Conservation (phyloP, 2,329 filamentous ascomycete genomes). For the Botrytis cinerea region DNA sequence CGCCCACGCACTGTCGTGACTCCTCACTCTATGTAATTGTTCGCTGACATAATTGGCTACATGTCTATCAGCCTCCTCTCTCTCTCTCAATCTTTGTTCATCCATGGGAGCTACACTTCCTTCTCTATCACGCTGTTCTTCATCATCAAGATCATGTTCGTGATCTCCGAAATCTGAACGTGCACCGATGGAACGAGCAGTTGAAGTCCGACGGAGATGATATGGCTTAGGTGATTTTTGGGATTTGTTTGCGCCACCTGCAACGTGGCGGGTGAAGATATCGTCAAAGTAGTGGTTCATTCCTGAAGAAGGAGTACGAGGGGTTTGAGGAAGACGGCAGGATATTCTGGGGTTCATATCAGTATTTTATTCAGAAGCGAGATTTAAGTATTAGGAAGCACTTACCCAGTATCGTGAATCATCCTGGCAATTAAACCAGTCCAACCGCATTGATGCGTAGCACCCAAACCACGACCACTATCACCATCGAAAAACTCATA, state of each 20-base stretch:
- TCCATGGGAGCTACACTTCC: slow-evolving; percentile 52
- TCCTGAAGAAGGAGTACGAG: slow-evolving; percentile 78
- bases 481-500: slow-evolving; percentile 98
- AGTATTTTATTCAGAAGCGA: slow-evolving; percentile 40
- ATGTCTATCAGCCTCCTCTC: slow-evolving; percentile 64
- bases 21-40: slow-evolving; percentile 73
- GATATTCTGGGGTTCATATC: slow-evolving; percentile 63
- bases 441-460: slow-evolving; percentile 95
- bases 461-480: slow-evolving; percentile 82
- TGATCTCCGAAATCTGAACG: slow-evolving; percentile 71
- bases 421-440: slow-evolving; percentile 93
- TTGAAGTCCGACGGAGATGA: slow-evolving; percentile 74
- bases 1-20: slow-evolving; percentile 43
- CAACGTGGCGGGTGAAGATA: slow-evolving; percentile 64
- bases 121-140: slow-evolving; percentile 40
- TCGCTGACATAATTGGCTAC: slow-evolving; percentile 80
- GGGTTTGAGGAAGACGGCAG: slow-evolving; percentile 90
- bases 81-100: slow-evolving; percentile 53
- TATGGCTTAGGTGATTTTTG: slow-evolving; percentile 47
- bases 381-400: slow-evolving; percentile 27
- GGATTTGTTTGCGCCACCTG: slow-evolving; percentile 40
- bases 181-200: slow-evolving; percentile 77
- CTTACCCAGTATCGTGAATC: slow-evolving; percentile 96
- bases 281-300: slow-evolving; percentile 97
- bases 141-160: slow-evolving; percentile 34